These are phyloP conservation scores for Penstemon davidsonii DNA, from an alignment of 257 asterid genomes.

Conservation along the genomic window DNA sequence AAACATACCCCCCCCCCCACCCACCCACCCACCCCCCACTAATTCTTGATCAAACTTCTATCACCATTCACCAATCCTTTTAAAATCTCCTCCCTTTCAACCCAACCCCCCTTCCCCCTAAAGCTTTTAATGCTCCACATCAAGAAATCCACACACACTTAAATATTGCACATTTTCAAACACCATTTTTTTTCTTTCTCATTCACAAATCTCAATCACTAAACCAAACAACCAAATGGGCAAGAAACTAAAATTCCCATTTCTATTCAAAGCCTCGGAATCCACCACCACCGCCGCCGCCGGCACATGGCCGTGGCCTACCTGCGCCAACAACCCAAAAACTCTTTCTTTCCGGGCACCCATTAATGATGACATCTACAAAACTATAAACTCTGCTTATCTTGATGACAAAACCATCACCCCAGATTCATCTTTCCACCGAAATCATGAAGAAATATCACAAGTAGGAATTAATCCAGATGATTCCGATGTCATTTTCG, in stretches of 20 bases:
- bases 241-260: slow-evolving; percentile 50
- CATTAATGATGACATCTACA: slow-evolving; percentile 26
- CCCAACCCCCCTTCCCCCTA: slow-evolving; percentile 3
- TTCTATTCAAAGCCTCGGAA: slow-evolving; percentile 41
- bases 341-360: slow-evolving; percentile 53
- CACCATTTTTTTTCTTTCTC: slow-evolving; percentile 5
- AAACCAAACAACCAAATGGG: slow-evolving; percentile 19
- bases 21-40: neutral
- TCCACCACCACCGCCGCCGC: slow-evolving; percentile 26
- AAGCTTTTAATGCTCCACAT: slow-evolving; percentile 28
- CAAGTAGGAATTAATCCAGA: slow-evolving; percentile 3
- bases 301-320: slow-evolving; percentile 49
- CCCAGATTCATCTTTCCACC: slow-evolving; percentile 28
- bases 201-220: neutral
- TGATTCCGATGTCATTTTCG: slow-evolving; percentile 35
- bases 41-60: neutral
- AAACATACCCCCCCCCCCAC: neutral
- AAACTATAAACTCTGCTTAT: slow-evolving; percentile 39
- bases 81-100: slow-evolving; percentile 21
- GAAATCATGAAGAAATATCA: neutral
- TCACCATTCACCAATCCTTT: slow-evolving; percentile 27
- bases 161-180: slow-evolving; percentile 7
- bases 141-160: slow-evolving; percentile 9
- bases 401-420: slow-evolving; percentile 22
- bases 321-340: slow-evolving; percentile 41